Conservation (phyloP, 2,329 filamentous ascomycete species). For the Botrytis hyacinthi region DNA sequence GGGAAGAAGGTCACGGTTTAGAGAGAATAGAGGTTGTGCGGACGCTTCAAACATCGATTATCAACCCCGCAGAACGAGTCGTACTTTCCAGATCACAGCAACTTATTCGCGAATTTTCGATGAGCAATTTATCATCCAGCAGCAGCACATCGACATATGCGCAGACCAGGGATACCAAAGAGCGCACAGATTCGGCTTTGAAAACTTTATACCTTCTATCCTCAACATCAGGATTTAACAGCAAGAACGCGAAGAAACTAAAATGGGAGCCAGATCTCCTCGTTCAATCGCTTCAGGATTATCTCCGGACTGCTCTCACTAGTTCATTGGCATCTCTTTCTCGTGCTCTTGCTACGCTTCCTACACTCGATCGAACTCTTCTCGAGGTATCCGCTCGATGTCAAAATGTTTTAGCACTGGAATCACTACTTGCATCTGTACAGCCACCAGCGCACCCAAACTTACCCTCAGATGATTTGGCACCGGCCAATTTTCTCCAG, state of each 20-base stretch:
- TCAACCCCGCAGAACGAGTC: conserved; percentile 69
- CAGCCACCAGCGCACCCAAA: conserved; percentile 69
- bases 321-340: conserved; percentile 73
- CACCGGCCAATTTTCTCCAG: conserved; percentile 58
- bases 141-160: conserved; percentile 55
- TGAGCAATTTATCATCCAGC: conserved; percentile 55
- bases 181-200: conserved; percentile 70
- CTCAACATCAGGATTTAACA: conserved; percentile 53
- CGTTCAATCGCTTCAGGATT: conserved; percentile 73
- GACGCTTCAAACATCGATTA: conserved; percentile 65
- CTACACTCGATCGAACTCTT: conserved; percentile 77
- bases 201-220: conserved; percentile 79
- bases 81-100: conserved; percentile 74
- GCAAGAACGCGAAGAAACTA: conserved; percentile 42
- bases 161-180: conserved; percentile 71
- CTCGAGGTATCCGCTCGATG: conserved; percentile 79
- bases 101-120: conserved; percentile 78
- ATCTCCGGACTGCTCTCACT: conserved; percentile 77
- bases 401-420: conserved; percentile 87
- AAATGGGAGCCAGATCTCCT: conserved; percentile 62
- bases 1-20: conserved; percentile 75
- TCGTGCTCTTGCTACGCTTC: conserved; percentile 74
- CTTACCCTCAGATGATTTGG: conserved; percentile 41
- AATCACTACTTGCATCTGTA: conserved; percentile 68
- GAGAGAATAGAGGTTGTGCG: conserved; percentile 70